These are phyloP conservation scores for Globisporangium irregulare DNA, from an alignment of 352 stramenopile species.

Conservation along the genomic window DNA sequence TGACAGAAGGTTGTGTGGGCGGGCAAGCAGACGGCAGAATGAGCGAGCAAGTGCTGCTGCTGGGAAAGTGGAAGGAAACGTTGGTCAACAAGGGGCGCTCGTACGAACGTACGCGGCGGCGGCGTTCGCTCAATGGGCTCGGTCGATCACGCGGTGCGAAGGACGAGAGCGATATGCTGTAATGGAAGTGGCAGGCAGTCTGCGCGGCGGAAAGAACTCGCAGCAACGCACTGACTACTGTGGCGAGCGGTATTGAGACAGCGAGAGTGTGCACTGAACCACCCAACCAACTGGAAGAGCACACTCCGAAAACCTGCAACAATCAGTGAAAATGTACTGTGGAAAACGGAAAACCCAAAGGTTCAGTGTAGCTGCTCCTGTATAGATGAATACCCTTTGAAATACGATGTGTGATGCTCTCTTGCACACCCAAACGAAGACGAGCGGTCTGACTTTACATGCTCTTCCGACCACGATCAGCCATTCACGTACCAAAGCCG, in stretches of 20 bases:
- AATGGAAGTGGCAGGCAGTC: background rate
- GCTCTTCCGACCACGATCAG: background rate
- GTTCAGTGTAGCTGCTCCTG: background rate
- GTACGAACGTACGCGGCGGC: background rate
- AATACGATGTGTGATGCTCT: background rate
- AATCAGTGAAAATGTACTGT: background rate
- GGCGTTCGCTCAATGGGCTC: background rate
- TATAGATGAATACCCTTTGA: background rate
- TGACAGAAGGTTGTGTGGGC: background rate
- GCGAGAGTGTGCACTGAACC: background rate
- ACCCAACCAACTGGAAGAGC: background rate
- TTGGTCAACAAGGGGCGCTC: background rate
- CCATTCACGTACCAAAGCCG: background rate
- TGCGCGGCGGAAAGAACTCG: background rate
- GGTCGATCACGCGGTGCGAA: background rate
- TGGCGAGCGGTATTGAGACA: background rate
- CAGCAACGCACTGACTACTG: background rate
- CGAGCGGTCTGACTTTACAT: background rate
- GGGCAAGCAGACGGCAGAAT: background rate
- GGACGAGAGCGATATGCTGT: background rate
- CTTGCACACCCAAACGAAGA: background rate
- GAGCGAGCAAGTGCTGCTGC: background rate
- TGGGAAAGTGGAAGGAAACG: conserved; percentile 4
- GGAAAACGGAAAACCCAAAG: background rate
- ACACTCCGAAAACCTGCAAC: background rate